phyloP scores from a whole-genome alignment of 2,329 filamentous ascomycete species.

The Nemania sp. region DNA sequence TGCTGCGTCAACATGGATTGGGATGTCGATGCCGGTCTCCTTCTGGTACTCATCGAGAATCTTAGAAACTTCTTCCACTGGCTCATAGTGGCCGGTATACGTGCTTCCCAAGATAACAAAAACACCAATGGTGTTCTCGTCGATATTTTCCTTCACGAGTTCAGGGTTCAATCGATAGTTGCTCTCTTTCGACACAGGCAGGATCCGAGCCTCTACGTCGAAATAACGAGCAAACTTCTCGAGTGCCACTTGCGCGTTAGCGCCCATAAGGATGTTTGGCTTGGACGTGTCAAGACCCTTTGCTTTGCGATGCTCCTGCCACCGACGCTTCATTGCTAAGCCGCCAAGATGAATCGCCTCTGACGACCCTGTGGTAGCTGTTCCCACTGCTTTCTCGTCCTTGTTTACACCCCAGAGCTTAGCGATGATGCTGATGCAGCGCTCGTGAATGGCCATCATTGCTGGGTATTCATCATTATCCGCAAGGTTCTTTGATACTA shows the following conservation, averaged over 20 bases:
- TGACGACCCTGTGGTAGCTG: conserved; percentile 69
- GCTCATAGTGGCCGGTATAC: conserved; percentile 75
- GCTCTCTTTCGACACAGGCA: conserved; percentile 64
- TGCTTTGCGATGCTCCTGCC: conserved; percentile 63
- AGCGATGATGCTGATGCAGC: conserved; percentile 70
- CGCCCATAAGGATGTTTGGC: conserved; percentile 76
- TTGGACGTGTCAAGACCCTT: conserved; percentile 63
- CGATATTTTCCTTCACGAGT: conserved; percentile 66
- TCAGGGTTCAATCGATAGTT: conserved; percentile 65
- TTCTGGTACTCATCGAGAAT: conserved; percentile 66
- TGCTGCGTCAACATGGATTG: conserved; percentile 68
- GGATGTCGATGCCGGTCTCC: conserved; percentile 64
- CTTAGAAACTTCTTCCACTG: conserved; percentile 67
- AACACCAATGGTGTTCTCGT: conserved; percentile 77
- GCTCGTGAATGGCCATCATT: conserved; percentile 61
- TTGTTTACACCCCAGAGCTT: conserved; percentile 66
- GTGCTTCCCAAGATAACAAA: conserved; percentile 74
- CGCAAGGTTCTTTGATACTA: conserved; percentile 64
- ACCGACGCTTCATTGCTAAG: conserved; percentile 73
- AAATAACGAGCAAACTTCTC: conserved; percentile 77
- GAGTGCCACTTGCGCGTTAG: conserved; percentile 72
- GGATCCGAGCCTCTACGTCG: conserved; percentile 68
- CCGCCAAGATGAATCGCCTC: conserved; percentile 60
- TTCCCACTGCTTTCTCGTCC: conserved; percentile 66
- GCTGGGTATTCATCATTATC: conserved; percentile 69